Evolutionary conservation across 176 grass and related monocot genomes (phyloP).

Genomic region (Aegilops tauschii): DNA sequence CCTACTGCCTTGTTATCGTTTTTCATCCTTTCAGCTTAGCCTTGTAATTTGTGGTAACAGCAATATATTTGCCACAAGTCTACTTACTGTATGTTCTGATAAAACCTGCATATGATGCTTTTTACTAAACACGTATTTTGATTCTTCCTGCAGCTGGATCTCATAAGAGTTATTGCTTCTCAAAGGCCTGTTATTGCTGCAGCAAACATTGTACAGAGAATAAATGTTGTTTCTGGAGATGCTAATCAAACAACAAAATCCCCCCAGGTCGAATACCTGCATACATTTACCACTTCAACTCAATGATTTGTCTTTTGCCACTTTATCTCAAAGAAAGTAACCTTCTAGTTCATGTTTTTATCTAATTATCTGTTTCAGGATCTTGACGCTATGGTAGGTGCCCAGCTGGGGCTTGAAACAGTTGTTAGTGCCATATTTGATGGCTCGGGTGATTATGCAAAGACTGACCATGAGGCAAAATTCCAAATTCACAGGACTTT

Average conservation of each 20-base stretch:
- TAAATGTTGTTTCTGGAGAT: constrained; percentile 56
- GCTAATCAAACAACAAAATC: constrained; percentile 60
- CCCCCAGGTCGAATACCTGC: constrained; percentile 51
- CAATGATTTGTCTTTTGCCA: constrained; percentile 9
- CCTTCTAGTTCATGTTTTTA: constrained; percentile 20
- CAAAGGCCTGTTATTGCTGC: constrained; percentile 82
- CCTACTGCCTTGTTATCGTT: constrained; percentile 4
- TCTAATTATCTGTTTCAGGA: constrained; percentile 50
- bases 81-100: constrained; percentile 2
- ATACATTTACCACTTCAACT: constrained; percentile 2
- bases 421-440: constrained; percentile 81
- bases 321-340: constrained; percentile 4
- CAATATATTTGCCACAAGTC: constrained; percentile 13
- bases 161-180: constrained; percentile 86
- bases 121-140: constrained; percentile 8
- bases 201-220: constrained; percentile 76
- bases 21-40: constrained; percentile 5
- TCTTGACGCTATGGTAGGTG: constrained; percentile 75
- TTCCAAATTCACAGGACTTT: constrained; percentile 69
- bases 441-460: constrained; percentile 57
- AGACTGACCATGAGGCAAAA: constrained; percentile 54
- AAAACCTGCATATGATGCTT: neutral
- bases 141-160: constrained; percentile 69
- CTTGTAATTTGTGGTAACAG: constrained; percentile 9
- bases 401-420: constrained; percentile 75